These are phyloP conservation scores for Pseudonitzschia multiseries DNA, from an alignment of 108 stramenopile species.

Conservation along the genomic window DNA sequence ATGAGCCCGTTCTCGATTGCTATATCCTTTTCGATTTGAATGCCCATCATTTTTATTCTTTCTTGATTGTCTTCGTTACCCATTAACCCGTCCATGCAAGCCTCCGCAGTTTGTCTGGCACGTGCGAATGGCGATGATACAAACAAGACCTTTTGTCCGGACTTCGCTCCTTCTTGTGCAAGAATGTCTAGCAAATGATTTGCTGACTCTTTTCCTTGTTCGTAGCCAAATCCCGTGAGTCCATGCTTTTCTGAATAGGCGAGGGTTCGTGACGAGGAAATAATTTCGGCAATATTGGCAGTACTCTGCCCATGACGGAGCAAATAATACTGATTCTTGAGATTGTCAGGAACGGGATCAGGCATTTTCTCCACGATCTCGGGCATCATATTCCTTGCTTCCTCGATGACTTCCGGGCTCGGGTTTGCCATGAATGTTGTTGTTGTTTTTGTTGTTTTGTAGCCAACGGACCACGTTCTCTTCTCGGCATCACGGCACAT, in stretches of 20 bases:
- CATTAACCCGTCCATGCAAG: constrained; percentile 44
- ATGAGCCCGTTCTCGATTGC: constrained; percentile 62
- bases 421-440: neutral
- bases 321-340: constrained; percentile 72
- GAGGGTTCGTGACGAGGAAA: constrained; percentile 73
- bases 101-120: constrained; percentile 69
- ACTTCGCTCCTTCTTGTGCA: constrained; percentile 14
- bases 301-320: constrained; percentile 78
- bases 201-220: constrained; percentile 68
- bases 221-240: constrained; percentile 63
- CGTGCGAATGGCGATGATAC: constrained; percentile 82
- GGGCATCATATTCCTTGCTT: constrained; percentile 45
- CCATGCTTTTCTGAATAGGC: constrained; percentile 69
- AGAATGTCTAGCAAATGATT: constrained; percentile 39
- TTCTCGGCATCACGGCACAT: neutral
- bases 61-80: constrained; percentile 34
- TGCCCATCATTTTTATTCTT: constrained; percentile 38
- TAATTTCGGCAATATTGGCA: constrained; percentile 78
- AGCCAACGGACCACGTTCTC: neutral
- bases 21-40: constrained; percentile 49
- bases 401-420: neutral
- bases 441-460: neutral
- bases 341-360: constrained; percentile 44
- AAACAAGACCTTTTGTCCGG: constrained; percentile 50
- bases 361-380: constrained; percentile 58